Percentiles rank a stretch among this genome's conserved stretches.
Conservation (phyloP, 2,329 filamentous ascomycete genomes). For the Diaporthe capsici region DNA sequence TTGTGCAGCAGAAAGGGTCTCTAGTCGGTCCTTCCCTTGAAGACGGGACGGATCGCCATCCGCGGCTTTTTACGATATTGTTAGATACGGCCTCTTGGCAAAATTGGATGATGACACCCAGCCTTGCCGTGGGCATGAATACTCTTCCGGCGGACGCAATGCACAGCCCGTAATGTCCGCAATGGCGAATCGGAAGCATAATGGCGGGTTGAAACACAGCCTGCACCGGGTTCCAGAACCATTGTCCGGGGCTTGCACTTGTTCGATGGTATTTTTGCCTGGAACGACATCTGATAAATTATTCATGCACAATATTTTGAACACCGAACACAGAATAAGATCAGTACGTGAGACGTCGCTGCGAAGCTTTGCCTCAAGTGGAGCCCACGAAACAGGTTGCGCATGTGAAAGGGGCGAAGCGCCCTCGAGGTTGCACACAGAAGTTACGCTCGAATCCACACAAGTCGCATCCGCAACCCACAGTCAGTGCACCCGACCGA, state of each 20-base stretch:
- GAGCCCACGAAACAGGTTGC: background rate
- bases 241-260: background rate
- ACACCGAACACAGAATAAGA: background rate
- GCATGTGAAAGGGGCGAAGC: background rate
- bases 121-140: background rate
- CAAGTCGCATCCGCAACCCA: background rate
- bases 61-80: background rate
- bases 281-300: background rate
- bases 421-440: background rate
- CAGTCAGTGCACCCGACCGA: background rate
- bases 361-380: background rate
- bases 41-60: slow-evolving; percentile 1
- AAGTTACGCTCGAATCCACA: slow-evolving; percentile 5
- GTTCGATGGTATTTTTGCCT: background rate
- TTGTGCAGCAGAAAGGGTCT: background rate
- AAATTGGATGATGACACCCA: background rate
- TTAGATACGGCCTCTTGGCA: background rate
- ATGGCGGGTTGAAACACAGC: slow-evolving; percentile 1
- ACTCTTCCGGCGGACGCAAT: background rate
- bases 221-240: background rate
- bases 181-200: background rate
- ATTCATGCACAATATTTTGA: background rate
- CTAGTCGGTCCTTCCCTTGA: background rate
- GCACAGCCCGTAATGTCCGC: background rate
- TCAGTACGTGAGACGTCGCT: background rate